These are phyloP conservation scores for Corinectria fuckeliana DNA, from an alignment of 2,329 filamentous ascomycete genomes.

Conservation along the genomic window DNA sequence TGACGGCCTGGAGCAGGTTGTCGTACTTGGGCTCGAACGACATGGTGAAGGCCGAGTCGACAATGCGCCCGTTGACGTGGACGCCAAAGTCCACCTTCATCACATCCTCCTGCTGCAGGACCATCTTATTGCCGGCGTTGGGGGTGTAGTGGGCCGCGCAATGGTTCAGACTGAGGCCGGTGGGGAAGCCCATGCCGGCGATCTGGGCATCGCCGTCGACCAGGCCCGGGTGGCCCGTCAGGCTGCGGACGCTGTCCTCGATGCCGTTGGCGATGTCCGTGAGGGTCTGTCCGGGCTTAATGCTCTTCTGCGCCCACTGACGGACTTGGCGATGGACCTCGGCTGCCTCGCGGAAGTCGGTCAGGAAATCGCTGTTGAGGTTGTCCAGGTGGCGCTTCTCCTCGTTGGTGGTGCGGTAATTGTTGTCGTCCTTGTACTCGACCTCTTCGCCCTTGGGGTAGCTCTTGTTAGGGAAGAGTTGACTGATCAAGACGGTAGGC, in stretches of 20 bases:
- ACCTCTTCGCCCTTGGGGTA: conserved; percentile 81
- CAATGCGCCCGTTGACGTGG: conserved; percentile 80
- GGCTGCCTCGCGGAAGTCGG: conserved; percentile 83
- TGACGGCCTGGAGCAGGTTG: conserved; percentile 74
- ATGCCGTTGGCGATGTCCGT: conserved; percentile 88
- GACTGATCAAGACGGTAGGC: conserved; percentile 73
- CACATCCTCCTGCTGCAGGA: conserved; percentile 75
- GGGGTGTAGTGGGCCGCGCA: conserved; percentile 88
- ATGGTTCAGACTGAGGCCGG: conserved; percentile 82
- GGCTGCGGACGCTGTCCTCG: conserved; percentile 78
- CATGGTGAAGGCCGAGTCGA: conserved; percentile 82
- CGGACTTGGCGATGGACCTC: conserved; percentile 89
- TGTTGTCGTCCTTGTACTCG: conserved; percentile 79
- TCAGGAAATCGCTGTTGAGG: conserved; percentile 79
- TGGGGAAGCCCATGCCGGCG: conserved; percentile 87
- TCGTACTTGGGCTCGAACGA: conserved; percentile 78
- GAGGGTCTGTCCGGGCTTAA: conserved; percentile 81
- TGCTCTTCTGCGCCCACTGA: conserved; percentile 79
- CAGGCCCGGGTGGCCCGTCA: conserved; percentile 78
- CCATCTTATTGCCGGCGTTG: conserved; percentile 82
- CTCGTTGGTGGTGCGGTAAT: conserved; percentile 78
- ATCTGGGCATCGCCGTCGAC: conserved; percentile 79
- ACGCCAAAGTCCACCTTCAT: conserved; percentile 86
- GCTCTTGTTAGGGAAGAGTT: conserved; percentile 73
- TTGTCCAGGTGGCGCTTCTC: conserved; percentile 85